Base-by-base conservation (phyloP, 2,329 filamentous ascomycete genomes). In the Aureobasidium musti region DNA sequence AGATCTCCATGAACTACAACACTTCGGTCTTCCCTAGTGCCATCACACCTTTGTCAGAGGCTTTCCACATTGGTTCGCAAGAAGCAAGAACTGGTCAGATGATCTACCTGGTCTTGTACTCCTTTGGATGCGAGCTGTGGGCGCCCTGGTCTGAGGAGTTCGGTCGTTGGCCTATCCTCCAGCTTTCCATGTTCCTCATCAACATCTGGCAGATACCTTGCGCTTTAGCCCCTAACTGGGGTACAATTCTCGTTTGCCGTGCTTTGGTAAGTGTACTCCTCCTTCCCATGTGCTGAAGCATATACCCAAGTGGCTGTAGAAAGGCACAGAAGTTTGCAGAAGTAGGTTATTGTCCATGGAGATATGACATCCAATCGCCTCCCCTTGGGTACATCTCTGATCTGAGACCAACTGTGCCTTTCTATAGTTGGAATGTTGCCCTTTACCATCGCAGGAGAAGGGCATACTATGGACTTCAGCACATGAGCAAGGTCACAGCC, bases 111-210 rank as follows among this genome's bases (percentile, higher is more conserved):
- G 83, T 95, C 60, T 77, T 88, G 2, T 95, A 96, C 75, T 91
- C 91, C 43, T 93, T 95, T 74, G 91, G 91, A 41, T 95, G 91
- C 75, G 91, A 95, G 77, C 83, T 94, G 0, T 95, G 91, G 91
- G 91, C 91, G 0, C 91, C 91, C 0, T 95, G 91, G 90, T 90
- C 87, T 53, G 91, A 96, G 75, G 91, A 95, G 73, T 82, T 94
- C 59, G 91, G 91, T 23, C 86, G 91, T 59, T 90, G 87, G 80
- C 88, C 88, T 1, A 84, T 95, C 65, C 82, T 94, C 26, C 91
- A 94, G 81, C 78, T 84, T 28, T 90, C 87, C 43, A 79, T 95
- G 64, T 84, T 90, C 69, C 79, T 95, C 13, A 90, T 93, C 76
- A 95, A 95, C 72, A 77, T 94, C 65, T 95, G 85, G 82, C 89